Conservation (phyloP, 768 basidiomycete genomes). For the Arthromyces matolae region DNA sequence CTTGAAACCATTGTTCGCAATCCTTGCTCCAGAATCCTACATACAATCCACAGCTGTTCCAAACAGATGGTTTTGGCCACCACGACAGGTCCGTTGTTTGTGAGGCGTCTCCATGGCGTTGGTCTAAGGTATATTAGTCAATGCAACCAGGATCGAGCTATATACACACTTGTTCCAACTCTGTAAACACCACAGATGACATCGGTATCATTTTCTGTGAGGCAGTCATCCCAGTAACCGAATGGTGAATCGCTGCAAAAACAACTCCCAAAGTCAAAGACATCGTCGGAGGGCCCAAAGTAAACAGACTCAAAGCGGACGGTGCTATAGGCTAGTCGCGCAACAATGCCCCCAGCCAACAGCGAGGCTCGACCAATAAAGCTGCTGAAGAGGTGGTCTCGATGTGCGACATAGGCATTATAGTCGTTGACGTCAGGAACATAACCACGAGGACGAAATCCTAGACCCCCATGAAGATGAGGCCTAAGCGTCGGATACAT, state of each 20-base stretch:
- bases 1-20: slow-evolving; percentile 19
- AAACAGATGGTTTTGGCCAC: too few species aligned
- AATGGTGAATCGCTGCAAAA: background rate
- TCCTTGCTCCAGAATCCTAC: slow-evolving; percentile 16
- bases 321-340: too few species aligned
- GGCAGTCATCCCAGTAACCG: slow-evolving; percentile 19
- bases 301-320: too few species aligned
- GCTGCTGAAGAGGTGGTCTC: slow-evolving; percentile 2
- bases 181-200: too few species aligned
- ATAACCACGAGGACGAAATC: slow-evolving; percentile 12
- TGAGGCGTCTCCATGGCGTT: background rate
- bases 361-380: slow-evolving; percentile 23
- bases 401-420: background rate
- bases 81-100: slow-evolving; percentile 11
- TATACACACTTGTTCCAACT: too few species aligned
- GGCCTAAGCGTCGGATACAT: background rate
- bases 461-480: slow-evolving; percentile 9
- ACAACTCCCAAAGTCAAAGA: slow-evolving; percentile 2
- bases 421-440: slow-evolving; percentile 8
- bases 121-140: too few species aligned
- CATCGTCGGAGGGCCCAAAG: slow-evolving; percentile 16
- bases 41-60: slow-evolving; percentile 6
- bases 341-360: too few species aligned
- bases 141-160: too few species aligned
- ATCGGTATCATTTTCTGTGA: slow-evolving; percentile 20